Percentiles rank a stretch among this genome's conserved stretches.
Evolutionary conservation across 768 basidiomycete species (phyloP).

Genomic region (Suillus bovinus): DNA sequence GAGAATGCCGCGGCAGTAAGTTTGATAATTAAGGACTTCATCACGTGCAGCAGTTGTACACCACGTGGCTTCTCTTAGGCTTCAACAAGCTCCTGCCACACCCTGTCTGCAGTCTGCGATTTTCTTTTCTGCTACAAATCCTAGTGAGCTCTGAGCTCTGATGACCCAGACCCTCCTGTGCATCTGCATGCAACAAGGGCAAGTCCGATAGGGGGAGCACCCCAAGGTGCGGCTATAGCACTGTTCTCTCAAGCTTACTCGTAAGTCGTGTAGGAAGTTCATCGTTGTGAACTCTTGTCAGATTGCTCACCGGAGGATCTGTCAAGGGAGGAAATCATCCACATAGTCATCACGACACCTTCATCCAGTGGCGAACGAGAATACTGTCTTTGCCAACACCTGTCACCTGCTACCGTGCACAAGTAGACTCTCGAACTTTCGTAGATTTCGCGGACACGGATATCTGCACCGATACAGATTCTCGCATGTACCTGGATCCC

Average conservation of each 20-base stretch:
- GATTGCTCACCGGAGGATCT: background rate
- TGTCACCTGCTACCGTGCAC: too few species aligned
- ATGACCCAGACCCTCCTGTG: background rate
- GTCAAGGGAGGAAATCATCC: constrained; percentile 4
- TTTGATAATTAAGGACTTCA: too few species aligned
- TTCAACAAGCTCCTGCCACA: background rate
- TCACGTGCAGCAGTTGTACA: too few species aligned
- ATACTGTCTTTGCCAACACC: background rate
- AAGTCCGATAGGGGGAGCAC: background rate
- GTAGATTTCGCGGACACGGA: too few species aligned
- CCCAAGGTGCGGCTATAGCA: background rate
- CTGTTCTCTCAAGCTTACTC: background rate
- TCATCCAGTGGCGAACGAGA: background rate
- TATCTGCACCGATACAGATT: too few species aligned
- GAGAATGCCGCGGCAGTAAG: too few species aligned
- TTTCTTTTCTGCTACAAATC: background rate
- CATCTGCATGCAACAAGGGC: background rate
- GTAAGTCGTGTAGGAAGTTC: background rate
- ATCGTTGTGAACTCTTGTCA: background rate
- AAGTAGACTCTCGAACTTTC: too few species aligned
- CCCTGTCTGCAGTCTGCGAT: background rate
- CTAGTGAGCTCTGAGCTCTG: background rate
- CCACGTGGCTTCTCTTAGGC: background rate
- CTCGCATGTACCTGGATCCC: background rate
- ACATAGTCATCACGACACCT: background rate